Evolutionary conservation across 31 red algal species (phyloP).

Genomic region (Asparagopsis taxiformis): DNA sequence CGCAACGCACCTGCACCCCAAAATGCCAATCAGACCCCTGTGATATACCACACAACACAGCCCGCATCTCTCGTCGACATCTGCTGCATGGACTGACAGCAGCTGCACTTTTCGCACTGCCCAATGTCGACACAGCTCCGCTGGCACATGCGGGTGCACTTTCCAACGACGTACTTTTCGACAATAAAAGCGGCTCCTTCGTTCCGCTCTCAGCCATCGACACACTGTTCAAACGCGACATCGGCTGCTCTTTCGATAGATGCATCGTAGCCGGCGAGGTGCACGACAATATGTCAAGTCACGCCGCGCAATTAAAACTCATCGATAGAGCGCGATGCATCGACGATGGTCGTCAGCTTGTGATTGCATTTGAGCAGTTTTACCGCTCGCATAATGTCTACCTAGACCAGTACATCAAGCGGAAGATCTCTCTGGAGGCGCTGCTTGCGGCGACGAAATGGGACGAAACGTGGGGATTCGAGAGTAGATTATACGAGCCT

Average conservation of each 20-base stretch:
- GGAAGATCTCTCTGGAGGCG: conserved; percentile 35
- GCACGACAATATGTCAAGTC: conserved; percentile 46
- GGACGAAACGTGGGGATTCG: conserved; percentile 78
- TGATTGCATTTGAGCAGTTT: conserved; percentile 83
- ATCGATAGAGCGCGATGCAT: conserved; percentile 30
- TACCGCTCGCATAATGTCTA: conserved; percentile 59
- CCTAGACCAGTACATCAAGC: conserved; percentile 63
- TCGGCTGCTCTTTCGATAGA: conserved; percentile 22
- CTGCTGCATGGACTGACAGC: conserved; percentile 13
- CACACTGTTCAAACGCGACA: conserved; percentile 25
- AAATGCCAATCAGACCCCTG: too few species aligned
- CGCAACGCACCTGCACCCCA: too few species aligned
- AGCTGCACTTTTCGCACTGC: background rate
- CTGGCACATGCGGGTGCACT: background rate
- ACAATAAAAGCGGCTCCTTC: conserved; percentile 49
- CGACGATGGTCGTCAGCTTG: conserved; percentile 31
- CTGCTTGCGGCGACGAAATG: conserved; percentile 55
- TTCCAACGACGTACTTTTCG: conserved; percentile 26
- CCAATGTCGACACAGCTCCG: background rate
- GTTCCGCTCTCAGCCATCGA: conserved; percentile 40
- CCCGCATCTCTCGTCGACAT: too few species aligned
- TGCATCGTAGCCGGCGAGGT: conserved; percentile 59
- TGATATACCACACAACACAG: too few species aligned
- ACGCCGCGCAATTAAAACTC: conserved; percentile 50
- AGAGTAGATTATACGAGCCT: conserved; percentile 53